Evolutionary conservation across 371 early-diverging fungal genomes (phyloP).

Genomic region (Nematocida major): DNA sequence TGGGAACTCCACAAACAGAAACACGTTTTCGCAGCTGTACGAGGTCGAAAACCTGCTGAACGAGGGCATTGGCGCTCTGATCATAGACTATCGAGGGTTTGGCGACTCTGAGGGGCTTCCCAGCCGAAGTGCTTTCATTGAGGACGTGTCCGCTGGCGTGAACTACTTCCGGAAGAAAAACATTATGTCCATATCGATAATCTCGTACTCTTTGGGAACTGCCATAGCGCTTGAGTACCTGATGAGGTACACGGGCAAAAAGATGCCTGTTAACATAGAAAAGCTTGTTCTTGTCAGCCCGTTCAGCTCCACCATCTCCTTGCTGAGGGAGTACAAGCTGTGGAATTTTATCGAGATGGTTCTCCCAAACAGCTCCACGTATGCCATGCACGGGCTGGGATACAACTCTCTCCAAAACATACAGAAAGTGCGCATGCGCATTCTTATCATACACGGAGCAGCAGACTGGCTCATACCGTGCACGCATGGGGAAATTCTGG

Average conservation of each 20-base stretch:
- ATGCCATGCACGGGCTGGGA: slow-evolving; percentile 34
- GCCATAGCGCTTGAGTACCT: slow-evolving; percentile 58
- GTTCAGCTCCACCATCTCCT: slow-evolving; percentile 37
- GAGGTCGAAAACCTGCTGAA: slow-evolving; percentile 30
- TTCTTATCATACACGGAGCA: slow-evolving; percentile 51
- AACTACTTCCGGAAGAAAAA: slow-evolving; percentile 34
- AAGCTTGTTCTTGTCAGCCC: slow-evolving; percentile 50
- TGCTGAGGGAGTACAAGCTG: slow-evolving; percentile 37
- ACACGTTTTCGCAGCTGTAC: slow-evolving; percentile 32
- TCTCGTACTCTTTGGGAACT: slow-evolving; percentile 60
- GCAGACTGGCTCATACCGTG: slow-evolving; percentile 51
- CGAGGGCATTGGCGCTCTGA: slow-evolving; percentile 33
- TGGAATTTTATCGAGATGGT: slow-evolving; percentile 22
- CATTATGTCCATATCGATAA: slow-evolving; percentile 25
- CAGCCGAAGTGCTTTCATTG: slow-evolving; percentile 25
- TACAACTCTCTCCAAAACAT: slow-evolving; percentile 54
- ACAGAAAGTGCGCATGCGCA: slow-evolving; percentile 15
- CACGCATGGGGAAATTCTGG: slow-evolving; percentile 27
- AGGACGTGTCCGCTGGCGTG: slow-evolving; percentile 53
- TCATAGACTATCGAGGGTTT: slow-evolving; percentile 61
- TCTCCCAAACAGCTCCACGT: slow-evolving; percentile 27
- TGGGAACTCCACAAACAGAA: slow-evolving; percentile 39
- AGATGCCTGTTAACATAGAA: background rate
- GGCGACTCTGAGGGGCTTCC: slow-evolving; percentile 58
- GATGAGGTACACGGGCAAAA: slow-evolving; percentile 4